Evolutionary conservation across 148 eudicot genomes (phyloP).

Genomic region (Talinum fruticosum): DNA sequence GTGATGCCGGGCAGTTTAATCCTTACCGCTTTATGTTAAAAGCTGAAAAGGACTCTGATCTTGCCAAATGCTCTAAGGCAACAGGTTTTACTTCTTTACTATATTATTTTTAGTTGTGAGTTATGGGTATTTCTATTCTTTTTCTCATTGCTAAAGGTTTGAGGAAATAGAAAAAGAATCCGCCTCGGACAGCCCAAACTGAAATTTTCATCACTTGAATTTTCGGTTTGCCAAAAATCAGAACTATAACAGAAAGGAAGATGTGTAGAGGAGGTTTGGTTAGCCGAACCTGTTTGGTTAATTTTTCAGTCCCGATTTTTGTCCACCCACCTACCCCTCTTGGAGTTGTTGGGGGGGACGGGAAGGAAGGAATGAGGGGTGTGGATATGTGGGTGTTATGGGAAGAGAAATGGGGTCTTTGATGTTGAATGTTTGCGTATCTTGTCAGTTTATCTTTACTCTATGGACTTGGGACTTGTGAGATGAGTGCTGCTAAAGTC

Average conservation of each 20-base stretch:
- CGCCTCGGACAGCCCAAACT: no score
- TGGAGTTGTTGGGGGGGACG: background rate
- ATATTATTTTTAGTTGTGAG: background rate
- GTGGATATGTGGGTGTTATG: background rate
- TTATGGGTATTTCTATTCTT: no score
- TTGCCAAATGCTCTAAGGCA: constrained; percentile 1
- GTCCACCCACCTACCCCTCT: background rate
- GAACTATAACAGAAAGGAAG: no score
- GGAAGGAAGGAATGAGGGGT: no score
- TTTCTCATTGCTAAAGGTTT: background rate
- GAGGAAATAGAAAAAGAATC: background rate
- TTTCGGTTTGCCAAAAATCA: no score
- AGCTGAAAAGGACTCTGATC: constrained; percentile 29
- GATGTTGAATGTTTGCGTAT: background rate
- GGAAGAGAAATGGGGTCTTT: background rate
- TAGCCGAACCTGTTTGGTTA: no score
- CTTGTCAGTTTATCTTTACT: background rate
- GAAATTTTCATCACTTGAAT: no score
- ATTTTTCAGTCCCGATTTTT: no score
- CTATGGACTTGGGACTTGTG: background rate
- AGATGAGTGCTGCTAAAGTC: background rate
- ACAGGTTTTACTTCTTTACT: constrained; percentile 28
- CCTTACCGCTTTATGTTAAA: constrained; percentile 49
- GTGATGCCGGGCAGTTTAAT: constrained; percentile 48
- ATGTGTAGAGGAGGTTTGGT: no score